Evolutionary conservation across 768 basidiomycete genomes (phyloP).

Genomic region (Russula abietina): DNA sequence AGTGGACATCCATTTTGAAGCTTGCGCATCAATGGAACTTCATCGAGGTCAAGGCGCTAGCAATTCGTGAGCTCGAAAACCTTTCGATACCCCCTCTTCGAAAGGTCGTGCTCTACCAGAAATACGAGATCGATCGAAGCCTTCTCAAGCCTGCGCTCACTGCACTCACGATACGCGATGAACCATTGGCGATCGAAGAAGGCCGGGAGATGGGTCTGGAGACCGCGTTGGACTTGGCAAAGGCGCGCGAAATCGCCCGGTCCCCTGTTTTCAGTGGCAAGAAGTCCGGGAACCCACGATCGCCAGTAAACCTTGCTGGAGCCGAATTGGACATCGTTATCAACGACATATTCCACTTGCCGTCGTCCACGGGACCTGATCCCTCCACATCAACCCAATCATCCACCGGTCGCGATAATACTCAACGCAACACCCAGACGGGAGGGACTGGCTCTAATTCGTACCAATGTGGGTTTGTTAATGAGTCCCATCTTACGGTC

Average conservation of each 20-base stretch:
- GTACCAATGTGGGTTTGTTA: constrained; percentile 17
- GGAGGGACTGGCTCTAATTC: not conserved
- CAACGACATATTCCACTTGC: constrained; percentile 13
- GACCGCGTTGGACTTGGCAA: constrained; percentile 45
- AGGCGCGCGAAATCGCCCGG: constrained; percentile 42
- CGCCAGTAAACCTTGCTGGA: constrained; percentile 6
- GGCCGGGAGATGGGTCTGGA: constrained; percentile 50
- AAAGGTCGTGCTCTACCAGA: constrained; percentile 52
- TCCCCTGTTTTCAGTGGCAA: not conserved
- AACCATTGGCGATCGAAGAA: constrained; percentile 48
- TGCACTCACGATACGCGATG: constrained; percentile 45
- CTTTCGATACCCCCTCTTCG: constrained; percentile 42
- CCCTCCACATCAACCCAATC: not conserved
- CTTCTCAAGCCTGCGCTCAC: constrained; percentile 51
- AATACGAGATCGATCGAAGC: constrained; percentile 41
- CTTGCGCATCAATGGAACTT: constrained; percentile 55
- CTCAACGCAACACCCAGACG: constrained; percentile 2
- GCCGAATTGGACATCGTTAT: constrained; percentile 11
- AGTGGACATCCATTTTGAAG: constrained; percentile 51
- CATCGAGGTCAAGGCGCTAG: constrained; percentile 42
- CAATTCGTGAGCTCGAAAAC: constrained; percentile 47
- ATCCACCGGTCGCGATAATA: constrained; percentile 4
- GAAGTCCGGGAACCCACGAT: constrained; percentile 4
- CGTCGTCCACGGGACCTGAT: not conserved
- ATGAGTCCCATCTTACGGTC: not conserved